Percentiles rank a stretch among this genome's conserved stretches.
phyloP scores from a whole-genome alignment of 116 monocot genomes.

The Papilionanthe hybrid region DNA sequence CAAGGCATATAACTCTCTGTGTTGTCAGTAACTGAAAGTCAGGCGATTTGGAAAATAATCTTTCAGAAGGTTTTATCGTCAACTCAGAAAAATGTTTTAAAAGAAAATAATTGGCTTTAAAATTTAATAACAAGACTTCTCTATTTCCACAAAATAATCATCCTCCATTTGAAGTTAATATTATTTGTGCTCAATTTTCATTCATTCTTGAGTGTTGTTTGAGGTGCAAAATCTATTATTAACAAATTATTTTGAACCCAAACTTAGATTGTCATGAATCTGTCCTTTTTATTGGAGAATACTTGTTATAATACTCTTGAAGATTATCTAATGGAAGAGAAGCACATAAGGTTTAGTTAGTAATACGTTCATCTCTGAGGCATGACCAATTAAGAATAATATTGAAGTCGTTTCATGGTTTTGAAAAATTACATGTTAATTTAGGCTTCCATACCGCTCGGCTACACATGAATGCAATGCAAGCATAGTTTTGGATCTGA shows the following conservation, averaged over 20 bases:
- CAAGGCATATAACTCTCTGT: background rate
- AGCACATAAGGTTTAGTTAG: background rate
- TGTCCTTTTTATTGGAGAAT: background rate
- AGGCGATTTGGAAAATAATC: background rate
- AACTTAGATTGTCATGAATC: background rate
- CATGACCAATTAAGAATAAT: background rate
- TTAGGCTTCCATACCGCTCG: background rate
- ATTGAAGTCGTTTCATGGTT: background rate
- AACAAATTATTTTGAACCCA: background rate
- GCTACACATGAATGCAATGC: background rate
- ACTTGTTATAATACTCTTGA: background rate
- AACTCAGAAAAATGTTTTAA: background rate
- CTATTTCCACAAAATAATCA: background rate
- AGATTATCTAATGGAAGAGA: background rate
- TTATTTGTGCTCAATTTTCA: background rate
- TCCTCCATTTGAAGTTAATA: background rate
- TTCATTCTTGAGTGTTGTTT: background rate
- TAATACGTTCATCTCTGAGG: background rate
- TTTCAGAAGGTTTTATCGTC: background rate
- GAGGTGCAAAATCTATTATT: background rate
- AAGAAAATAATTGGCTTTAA: background rate
- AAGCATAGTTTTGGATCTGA: background rate
- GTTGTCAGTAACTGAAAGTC: background rate
- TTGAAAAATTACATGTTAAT: background rate
- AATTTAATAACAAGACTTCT: background rate